These are phyloP conservation scores for Pleurotus cornucopiae DNA, from an alignment of 768 basidiomycete species.

Conservation along the genomic window DNA sequence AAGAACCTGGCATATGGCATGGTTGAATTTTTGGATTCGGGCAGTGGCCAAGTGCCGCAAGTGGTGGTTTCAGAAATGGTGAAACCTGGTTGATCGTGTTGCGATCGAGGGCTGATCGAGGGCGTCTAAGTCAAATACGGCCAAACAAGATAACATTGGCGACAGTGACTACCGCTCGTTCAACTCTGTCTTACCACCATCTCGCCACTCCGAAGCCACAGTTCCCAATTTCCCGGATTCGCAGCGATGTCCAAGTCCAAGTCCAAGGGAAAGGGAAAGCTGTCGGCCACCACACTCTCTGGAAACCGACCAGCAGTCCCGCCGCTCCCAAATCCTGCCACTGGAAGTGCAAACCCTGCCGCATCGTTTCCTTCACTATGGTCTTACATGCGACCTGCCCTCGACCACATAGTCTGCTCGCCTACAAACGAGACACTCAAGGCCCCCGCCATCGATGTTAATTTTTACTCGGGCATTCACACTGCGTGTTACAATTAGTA, in stretches of 20 bases:
- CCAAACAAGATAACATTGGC: background rate
- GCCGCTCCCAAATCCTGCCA: constrained; percentile 47
- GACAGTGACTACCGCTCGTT: background rate
- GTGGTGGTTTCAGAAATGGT: background rate
- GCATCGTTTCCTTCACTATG: constrained; percentile 69
- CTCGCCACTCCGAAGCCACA: background rate
- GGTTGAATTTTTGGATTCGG: too few relatives aligned
- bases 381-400: constrained; percentile 70
- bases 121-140: background rate
- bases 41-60: background rate
- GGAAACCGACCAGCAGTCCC: constrained; percentile 14
- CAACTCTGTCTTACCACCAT: background rate
- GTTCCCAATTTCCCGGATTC: background rate
- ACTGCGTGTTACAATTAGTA: constrained; percentile 83
- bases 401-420: constrained; percentile 75
- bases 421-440: constrained; percentile 55
- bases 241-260: constrained; percentile 2
- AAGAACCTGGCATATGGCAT: too few relatives aligned
- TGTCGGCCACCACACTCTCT: constrained; percentile 11
- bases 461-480: constrained; percentile 73
- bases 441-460: constrained; percentile 67
- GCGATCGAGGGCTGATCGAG: background rate
- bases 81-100: background rate
- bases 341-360: constrained; percentile 69
- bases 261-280: constrained; percentile 27